Evolutionary conservation across 2,329 filamentous ascomycete species (phyloP).

Genomic region (Fusarium dlaminii): DNA sequence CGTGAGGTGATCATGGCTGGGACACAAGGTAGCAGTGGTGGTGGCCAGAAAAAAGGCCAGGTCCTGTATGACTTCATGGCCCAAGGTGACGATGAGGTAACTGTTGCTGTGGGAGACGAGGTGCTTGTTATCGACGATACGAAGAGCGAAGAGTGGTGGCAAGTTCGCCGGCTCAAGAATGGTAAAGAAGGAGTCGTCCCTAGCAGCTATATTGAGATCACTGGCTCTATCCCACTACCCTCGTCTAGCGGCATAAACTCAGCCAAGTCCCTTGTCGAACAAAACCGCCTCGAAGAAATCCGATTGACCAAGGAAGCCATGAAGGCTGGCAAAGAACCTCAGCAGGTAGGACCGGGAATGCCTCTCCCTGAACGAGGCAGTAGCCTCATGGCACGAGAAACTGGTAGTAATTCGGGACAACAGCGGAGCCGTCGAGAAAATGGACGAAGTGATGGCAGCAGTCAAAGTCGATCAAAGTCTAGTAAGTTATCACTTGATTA

Average conservation of each 20-base stretch:
- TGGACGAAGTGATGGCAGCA: slow-evolving; percentile 65
- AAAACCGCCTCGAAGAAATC: slow-evolving; percentile 82
- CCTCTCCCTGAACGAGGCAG: slow-evolving; percentile 80
- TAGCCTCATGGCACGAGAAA: slow-evolving; percentile 75
- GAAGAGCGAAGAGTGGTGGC: slow-evolving; percentile 99
- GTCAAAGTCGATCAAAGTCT: slow-evolving; percentile 69
- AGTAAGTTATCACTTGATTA: slow-evolving; percentile 66
- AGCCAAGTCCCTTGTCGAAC: slow-evolving; percentile 74
- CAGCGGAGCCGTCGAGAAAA: slow-evolving; percentile 79
- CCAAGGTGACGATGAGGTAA: slow-evolving; percentile 95
- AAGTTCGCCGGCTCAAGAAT: slow-evolving; percentile 88
- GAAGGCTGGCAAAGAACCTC: slow-evolving; percentile 66
- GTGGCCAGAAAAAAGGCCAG: slow-evolving; percentile 76
- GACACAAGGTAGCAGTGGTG: slow-evolving; percentile 56
- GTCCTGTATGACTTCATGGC: slow-evolving; percentile 97
- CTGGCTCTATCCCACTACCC: slow-evolving; percentile 68
- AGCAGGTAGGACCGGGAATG: slow-evolving; percentile 79
- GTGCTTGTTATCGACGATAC: slow-evolving; percentile 88
- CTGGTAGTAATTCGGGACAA: slow-evolving; percentile 73
- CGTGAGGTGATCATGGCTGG: slow-evolving; percentile 87
- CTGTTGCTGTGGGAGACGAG: slow-evolving; percentile 88
- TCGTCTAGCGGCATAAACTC: slow-evolving; percentile 61
- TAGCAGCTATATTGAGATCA: slow-evolving; percentile 94
- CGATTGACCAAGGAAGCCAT: slow-evolving; percentile 83
- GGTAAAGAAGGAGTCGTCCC: slow-evolving; percentile 96